Evolutionary conservation across 2,329 filamentous ascomycete genomes (phyloP).

Genomic region (Orbilia brochopaga): DNA sequence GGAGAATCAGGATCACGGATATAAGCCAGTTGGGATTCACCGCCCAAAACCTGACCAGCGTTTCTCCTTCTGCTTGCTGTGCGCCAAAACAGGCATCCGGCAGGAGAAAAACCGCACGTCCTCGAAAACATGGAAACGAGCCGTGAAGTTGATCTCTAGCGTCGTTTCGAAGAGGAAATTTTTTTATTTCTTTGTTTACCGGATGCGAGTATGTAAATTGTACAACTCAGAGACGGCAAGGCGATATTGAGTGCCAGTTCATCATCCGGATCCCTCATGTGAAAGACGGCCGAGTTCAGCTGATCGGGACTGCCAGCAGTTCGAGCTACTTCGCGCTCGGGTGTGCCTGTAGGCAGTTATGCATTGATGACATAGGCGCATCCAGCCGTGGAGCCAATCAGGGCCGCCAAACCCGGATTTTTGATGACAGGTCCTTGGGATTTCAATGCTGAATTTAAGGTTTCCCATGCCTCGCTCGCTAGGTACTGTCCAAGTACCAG

Average conservation of each 20-base stretch:
- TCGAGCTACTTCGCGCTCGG: neutral
- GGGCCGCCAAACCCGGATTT: neutral
- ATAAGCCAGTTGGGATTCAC: conserved; percentile 13
- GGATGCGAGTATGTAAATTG: no score
- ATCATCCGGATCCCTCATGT: no score
- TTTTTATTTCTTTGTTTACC: conserved; percentile 5
- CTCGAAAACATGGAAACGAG: conserved; percentile 15
- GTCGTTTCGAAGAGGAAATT: conserved; percentile 12
- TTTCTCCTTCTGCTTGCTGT: neutral
- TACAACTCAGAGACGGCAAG: no score
- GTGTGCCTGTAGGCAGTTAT: neutral
- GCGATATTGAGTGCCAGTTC: no score
- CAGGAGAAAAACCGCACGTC: conserved; percentile 26
- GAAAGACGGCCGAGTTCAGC: neutral
- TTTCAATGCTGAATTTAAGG: conserved; percentile 3
- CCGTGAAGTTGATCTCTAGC: conserved; percentile 6
- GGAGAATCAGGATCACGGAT: conserved; percentile 1
- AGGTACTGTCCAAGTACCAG: neutral
- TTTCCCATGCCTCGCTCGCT: conserved; percentile 2
- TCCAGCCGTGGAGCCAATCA: neutral
- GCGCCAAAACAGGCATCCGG: conserved; percentile 20
- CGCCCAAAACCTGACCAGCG: neutral
- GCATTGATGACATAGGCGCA: neutral
- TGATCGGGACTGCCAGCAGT: neutral
- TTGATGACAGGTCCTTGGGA: neutral